Conservation (phyloP, 2,329 filamentous ascomycete species). For the Calonectria crousiana region DNA sequence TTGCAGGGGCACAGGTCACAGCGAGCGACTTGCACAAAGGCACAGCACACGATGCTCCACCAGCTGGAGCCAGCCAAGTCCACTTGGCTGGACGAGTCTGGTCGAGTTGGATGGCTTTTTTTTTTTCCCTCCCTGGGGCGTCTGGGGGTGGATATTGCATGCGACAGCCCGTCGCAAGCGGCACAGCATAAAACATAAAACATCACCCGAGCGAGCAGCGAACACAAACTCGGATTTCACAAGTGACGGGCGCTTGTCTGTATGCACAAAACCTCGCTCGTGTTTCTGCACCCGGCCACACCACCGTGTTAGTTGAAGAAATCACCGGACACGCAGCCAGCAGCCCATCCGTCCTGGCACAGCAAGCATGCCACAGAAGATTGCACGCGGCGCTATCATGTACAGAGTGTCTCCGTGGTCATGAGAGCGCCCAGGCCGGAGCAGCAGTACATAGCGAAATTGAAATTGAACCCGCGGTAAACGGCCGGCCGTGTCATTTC, state of each 20-base stretch:
- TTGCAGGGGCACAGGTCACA: conserved; percentile 22
- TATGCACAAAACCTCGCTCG: conserved; percentile 5
- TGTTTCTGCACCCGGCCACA: conserved; percentile 6
- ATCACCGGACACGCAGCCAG: conserved; percentile 4
- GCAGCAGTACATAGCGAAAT: background rate
- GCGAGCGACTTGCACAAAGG: conserved; percentile 20
- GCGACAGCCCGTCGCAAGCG: background rate
- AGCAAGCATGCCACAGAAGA: background rate
- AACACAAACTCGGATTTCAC: background rate
- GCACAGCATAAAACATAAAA: conserved; percentile 14
- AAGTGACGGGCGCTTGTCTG: background rate
- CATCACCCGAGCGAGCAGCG: background rate
- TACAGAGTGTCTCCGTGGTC: background rate
- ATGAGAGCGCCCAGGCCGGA: background rate
- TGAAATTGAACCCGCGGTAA: background rate
- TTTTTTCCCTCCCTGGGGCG: background rate
- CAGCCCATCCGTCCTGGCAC: background rate
- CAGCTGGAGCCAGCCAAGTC: conserved; percentile 16
- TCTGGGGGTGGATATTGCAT: conserved; percentile 5
- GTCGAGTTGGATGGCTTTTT: background rate
- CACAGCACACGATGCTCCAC: conserved; percentile 24
- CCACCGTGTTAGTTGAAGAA: background rate
- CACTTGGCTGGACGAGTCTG: conserved; percentile 9
- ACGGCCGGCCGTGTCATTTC: background rate
- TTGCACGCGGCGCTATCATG: background rate